These are phyloP conservation scores for Peterozyma xylosa DNA, from an alignment of 805 yeast genomes.

Conservation along the genomic window DNA sequence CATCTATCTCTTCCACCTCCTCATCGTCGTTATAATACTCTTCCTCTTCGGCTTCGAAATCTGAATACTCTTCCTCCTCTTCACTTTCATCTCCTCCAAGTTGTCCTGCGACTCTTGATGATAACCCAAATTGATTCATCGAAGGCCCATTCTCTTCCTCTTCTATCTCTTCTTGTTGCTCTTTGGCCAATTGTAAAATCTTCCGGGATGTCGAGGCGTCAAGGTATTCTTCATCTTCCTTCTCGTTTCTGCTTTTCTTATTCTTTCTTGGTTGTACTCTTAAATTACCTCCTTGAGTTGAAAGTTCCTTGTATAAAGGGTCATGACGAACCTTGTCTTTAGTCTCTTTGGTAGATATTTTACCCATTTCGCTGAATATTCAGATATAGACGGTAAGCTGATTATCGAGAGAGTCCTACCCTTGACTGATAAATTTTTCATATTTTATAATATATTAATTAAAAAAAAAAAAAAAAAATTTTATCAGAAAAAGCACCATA, in stretches of 20 bases:
- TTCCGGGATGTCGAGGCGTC: constrained; percentile 81
- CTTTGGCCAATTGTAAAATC: constrained; percentile 82
- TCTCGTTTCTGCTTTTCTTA: constrained; percentile 15
- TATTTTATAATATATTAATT: background rate
- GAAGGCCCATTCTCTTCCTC: constrained; percentile 44
- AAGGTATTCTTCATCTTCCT: constrained; percentile 40
- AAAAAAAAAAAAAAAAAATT: background rate
- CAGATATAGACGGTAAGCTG: too few relatives aligned
- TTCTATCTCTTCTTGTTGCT: constrained; percentile 87
- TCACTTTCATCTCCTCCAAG: constrained; percentile 1
- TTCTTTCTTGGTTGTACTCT: constrained; percentile 31
- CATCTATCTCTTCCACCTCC: constrained; percentile 54
- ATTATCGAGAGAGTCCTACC: background rate
- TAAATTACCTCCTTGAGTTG: constrained; percentile 67
- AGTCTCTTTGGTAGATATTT: constrained; percentile 41
- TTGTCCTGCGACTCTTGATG: constrained; percentile 4
- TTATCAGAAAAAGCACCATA: background rate
- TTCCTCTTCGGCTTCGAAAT: constrained; percentile 28
- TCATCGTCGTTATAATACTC: constrained; percentile 45
- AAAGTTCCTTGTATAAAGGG: constrained; percentile 72
- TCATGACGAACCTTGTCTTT: constrained; percentile 65
- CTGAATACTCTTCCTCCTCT: constrained; percentile 24
- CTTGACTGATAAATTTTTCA: background rate
- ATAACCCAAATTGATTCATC: constrained; percentile 20
- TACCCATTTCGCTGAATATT: constrained; percentile 46